Evolutionary conservation across 345 rosid species (phyloP).

Genomic region (Toxicodendron radicans): DNA sequence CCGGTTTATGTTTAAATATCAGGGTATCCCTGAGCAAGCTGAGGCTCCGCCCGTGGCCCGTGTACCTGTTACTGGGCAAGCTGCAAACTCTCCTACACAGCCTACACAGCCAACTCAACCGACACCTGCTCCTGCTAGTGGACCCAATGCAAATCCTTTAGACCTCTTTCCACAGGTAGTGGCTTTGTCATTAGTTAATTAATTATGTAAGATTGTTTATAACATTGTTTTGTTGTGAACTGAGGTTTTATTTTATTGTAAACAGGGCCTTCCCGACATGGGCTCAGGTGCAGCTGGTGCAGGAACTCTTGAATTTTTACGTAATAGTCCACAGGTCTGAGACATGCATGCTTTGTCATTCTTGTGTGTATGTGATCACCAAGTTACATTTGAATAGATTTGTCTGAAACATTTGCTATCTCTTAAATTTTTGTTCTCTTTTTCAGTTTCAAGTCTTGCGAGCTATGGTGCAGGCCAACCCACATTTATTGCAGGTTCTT

Average conservation of each 20-base stretch:
- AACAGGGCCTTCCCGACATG: constrained; percentile 85
- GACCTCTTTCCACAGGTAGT: constrained; percentile 93
- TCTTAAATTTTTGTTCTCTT: constrained; percentile 4
- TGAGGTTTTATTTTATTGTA: constrained; percentile 15
- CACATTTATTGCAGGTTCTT: constrained; percentile 72
- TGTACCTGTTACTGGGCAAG: constrained; percentile 44
- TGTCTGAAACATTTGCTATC: neutral
- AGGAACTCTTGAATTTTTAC: constrained; percentile 78
- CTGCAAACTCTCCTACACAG: constrained; percentile 49
- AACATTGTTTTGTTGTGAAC: neutral
- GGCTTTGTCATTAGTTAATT: neutral
- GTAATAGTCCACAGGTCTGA: constrained; percentile 84
- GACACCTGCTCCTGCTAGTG: constrained; percentile 49
- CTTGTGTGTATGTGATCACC: neutral
- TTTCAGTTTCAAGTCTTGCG: constrained; percentile 81
- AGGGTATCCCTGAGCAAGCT: constrained; percentile 88
- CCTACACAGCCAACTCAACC: constrained; percentile 56
- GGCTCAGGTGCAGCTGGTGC: constrained; percentile 74
- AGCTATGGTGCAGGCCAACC: constrained; percentile 84
- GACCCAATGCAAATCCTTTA: constrained; percentile 88
- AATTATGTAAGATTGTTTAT: neutral
- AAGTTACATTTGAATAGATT: neutral
- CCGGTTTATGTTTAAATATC: constrained; percentile 4
- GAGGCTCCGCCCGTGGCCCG: constrained; percentile 53
- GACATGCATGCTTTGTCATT: neutral